Base-by-base conservation (phyloP, 1,284 basidiomycete species). In the Sphagnurus paluster region DNA sequence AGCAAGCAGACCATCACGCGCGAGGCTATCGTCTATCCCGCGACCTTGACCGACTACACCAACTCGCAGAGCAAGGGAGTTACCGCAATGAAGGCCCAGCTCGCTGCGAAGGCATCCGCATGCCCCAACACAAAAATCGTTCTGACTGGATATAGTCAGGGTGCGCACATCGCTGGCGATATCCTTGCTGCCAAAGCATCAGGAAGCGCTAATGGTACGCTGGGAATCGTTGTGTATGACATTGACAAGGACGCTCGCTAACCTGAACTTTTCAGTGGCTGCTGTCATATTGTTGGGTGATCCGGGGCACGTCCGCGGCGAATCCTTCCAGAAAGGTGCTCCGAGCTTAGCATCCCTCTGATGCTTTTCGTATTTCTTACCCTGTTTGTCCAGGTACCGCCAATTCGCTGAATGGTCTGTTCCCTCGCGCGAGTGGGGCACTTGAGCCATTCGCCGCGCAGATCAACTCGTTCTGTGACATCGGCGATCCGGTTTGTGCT, bases 71-170 rank as follows among this genome's bases (percentile, higher is more conserved):
- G 50, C 8, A 44, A 54, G 26, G 60, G 61, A 20, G 59, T 58
- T 14, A 24, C 50, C 4, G 60, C 59, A 6, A 58, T 58, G 24
- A 63, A 54, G 42, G 38, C 51, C 13, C 28, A 54, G 13, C 49
- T 62, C 32, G 56, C 53, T 7, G 55, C 54, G 39, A 56, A 60
- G 46, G 58, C 52, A 21, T 44, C 46, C 14, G 44, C 51, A 14
- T 63, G 62, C 39, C 62, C 62, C 2, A 46, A 52, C 34, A 61
- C 61, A 34, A 63, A 62, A 48, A 62, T 63, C 34, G 60, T 63
- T 5, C 52, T 63, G 5, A 58, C 62, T 44, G 60, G 62, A 21
- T 63, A 62, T 29, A 62, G 60, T 21, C 62, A 63, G 47, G 60
- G 58, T 13, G 60, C 58, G 2, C 60, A 61, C 36, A 49, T 62